phyloP scores from a whole-genome alignment of 208 protist genomes.

The Crithidia bombi region DNA sequence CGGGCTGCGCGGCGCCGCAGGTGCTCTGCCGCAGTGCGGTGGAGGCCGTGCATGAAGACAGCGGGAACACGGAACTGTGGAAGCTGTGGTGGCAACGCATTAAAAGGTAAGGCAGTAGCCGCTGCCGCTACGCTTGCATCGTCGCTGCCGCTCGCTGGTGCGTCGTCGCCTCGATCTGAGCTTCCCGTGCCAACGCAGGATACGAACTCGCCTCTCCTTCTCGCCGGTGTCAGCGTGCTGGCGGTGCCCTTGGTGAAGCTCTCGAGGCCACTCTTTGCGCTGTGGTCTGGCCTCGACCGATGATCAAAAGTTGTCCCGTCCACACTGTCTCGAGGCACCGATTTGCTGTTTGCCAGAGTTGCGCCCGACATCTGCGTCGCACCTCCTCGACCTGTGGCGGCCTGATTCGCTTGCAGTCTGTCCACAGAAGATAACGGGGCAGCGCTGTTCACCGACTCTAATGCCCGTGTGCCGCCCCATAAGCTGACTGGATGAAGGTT shows the following conservation, averaged over 20 bases:
- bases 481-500: neutral
- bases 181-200: neutral
- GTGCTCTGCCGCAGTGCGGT: slow-evolving; percentile 9
- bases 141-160: neutral
- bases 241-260: too few species aligned
- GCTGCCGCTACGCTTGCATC: neutral
- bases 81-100: slow-evolving; percentile 1
- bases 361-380: neutral
- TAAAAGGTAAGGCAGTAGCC: neutral
- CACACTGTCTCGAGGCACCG: neutral
- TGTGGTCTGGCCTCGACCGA: too few species aligned
- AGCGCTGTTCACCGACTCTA: neutral
- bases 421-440: too few species aligned
- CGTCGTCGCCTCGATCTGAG: neutral
- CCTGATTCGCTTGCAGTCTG: too few species aligned
- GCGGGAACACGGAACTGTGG: slow-evolving; percentile 1
- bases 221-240: too few species aligned
- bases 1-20: slow-evolving; percentile 5
- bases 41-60: neutral
- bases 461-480: neutral
- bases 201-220: neutral
- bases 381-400: too few species aligned
- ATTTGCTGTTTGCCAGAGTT: slow-evolving; percentile 1
- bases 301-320: neutral
- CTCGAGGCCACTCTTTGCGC: too few species aligned